These are phyloP conservation scores for Phytophthora idaei DNA, from an alignment of 352 stramenopile genomes.

Conservation along the genomic window DNA sequence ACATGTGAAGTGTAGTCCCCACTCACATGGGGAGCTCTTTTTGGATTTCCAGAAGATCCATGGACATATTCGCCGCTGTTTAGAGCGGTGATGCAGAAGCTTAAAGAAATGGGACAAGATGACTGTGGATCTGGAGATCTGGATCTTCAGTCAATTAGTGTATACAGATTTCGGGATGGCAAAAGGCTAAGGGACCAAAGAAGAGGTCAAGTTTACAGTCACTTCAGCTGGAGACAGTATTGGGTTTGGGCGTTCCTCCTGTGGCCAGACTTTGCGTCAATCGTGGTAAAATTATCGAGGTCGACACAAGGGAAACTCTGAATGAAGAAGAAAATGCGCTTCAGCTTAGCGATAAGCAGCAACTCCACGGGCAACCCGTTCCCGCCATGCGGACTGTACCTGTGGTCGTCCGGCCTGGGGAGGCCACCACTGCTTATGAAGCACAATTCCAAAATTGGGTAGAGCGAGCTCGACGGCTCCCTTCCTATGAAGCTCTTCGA, in stretches of 20 bases:
- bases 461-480: too few relatives aligned
- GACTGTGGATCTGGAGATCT: background rate
- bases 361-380: too few relatives aligned
- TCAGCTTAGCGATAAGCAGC: background rate
- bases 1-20: too few relatives aligned
- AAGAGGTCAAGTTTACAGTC: background rate
- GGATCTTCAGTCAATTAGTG: background rate
- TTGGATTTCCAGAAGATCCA: too few relatives aligned
- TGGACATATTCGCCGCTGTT: background rate
- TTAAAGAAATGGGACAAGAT: background rate
- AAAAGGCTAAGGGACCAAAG: background rate
- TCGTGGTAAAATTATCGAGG: background rate
- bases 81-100: background rate
- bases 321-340: background rate
- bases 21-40: too few relatives aligned
- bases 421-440: too few relatives aligned
- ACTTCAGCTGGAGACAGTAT: background rate
- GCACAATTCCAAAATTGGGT: too few relatives aligned
- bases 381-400: too few relatives aligned
- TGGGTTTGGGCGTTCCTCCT: background rate
- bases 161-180: background rate
- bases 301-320: background rate
- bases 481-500: too few relatives aligned
- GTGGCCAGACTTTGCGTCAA: background rate
- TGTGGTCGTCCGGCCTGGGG: too few relatives aligned